Evolutionary conservation across 2,329 filamentous ascomycete genomes (phyloP).

Genomic region (Hymenoscyphus infarciens): DNA sequence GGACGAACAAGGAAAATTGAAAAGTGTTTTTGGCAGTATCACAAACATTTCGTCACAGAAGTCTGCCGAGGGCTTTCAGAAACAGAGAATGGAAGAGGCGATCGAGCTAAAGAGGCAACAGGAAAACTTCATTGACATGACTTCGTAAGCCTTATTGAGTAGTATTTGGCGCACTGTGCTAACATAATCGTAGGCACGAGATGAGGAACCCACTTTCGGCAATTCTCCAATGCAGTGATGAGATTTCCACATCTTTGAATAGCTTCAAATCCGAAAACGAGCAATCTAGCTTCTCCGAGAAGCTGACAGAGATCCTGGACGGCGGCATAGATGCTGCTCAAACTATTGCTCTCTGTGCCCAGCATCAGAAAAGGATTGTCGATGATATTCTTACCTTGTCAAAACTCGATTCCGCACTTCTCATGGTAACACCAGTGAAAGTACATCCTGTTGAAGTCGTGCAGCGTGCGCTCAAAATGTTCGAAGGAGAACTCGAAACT

Average conservation of each 20-base stretch:
- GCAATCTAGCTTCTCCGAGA: conserved; percentile 28
- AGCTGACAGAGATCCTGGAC: conserved; percentile 49
- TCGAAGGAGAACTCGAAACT: conserved; percentile 69
- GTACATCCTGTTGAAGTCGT: conserved; percentile 63
- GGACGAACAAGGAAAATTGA: conserved; percentile 58
- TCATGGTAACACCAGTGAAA: conserved; percentile 67
- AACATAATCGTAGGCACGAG: conserved; percentile 49
- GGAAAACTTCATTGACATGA: conserved; percentile 71
- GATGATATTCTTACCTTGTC: conserved; percentile 65
- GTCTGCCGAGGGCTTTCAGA: conserved; percentile 77
- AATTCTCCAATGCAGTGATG: conserved; percentile 72
- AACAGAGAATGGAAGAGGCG: conserved; percentile 72
- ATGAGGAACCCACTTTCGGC: conserved; percentile 75
- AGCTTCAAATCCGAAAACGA: conserved; percentile 22
- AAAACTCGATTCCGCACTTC: conserved; percentile 67
- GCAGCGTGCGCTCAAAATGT: conserved; percentile 70
- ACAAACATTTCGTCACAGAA: conserved; percentile 86
- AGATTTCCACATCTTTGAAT: conserved; percentile 52
- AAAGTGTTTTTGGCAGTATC: conserved; percentile 75
- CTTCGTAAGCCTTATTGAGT: conserved; percentile 38
- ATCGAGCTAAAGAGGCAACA: conserved; percentile 73
- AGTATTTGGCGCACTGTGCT: neutral
- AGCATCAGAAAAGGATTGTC: conserved; percentile 59
- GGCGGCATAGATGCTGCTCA: conserved; percentile 70
- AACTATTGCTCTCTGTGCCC: conserved; percentile 72